A percentile compares a stretch with the other conserved stretches of the same genome.
Evolutionary conservation across 306 rosid species (phyloP).

Genomic region (Prunus mira): DNA sequence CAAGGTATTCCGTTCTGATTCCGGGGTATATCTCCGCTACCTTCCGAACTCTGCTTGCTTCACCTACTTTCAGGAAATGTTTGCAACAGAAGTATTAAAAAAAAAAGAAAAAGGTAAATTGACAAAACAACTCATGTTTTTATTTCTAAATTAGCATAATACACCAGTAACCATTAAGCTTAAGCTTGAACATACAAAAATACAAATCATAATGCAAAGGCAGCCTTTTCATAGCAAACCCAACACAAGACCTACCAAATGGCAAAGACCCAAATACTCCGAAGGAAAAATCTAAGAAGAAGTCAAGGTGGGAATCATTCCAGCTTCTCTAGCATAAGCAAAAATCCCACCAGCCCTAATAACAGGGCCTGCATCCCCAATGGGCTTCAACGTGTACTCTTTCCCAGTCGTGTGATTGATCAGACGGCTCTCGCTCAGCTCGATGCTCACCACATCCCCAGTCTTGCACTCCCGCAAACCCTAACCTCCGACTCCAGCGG

Average conservation of each 20-base stretch:
- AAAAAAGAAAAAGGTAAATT: no score
- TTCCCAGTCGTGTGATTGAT: slow-evolving; percentile 86
- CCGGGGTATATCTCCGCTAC: no score
- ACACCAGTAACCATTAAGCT: no score
- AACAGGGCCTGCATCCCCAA: slow-evolving; percentile 94
- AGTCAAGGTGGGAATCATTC: slow-evolving; percentile 73
- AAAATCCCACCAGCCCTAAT: slow-evolving; percentile 90
- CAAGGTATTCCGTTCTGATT: no score
- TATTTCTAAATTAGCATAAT: no score
- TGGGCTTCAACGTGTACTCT: slow-evolving; percentile 76
- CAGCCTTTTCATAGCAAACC: background rate
- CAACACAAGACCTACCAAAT: no score
- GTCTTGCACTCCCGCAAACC: slow-evolving; percentile 60
- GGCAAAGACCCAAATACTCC: background rate
- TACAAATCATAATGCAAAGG: no score
- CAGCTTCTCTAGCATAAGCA: slow-evolving; percentile 84
- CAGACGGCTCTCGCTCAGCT: slow-evolving; percentile 63
- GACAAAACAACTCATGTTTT: no score
- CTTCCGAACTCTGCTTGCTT: no score
- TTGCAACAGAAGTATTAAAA: no score
- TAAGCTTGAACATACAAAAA: no score
- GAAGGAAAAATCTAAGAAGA: slow-evolving; percentile 25
- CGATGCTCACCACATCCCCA: slow-evolving; percentile 77
- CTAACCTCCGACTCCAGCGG: slow-evolving; percentile 54
- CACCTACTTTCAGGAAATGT: no score